Evolutionary conservation across 768 basidiomycete genomes (phyloP).

Genomic region (Favolaschia claudopus): DNA sequence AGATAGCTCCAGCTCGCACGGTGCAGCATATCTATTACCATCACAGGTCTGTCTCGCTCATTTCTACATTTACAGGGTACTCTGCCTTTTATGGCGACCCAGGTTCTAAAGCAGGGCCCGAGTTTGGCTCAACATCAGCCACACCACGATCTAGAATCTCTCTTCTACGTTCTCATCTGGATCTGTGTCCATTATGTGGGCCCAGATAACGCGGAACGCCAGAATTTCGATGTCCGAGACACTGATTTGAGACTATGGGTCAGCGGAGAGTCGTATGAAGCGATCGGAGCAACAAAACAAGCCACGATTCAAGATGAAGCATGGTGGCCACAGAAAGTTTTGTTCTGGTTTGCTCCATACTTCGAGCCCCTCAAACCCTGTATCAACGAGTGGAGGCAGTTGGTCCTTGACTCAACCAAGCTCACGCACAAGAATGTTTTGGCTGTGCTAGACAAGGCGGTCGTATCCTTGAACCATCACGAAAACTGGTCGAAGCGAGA

Average conservation of each 20-base stretch:
- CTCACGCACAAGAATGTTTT: not conserved
- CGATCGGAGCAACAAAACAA: not conserved
- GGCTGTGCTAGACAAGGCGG: not conserved
- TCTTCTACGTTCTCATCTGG: conserved; percentile 15
- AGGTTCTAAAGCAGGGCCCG: not conserved
- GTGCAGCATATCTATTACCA: not conserved
- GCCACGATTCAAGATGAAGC: not conserved
- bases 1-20: not conserved
- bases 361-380: conserved; percentile 10
- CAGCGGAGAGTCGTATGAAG: not conserved
- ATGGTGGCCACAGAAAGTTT: not conserved
- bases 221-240: conserved; percentile 7
- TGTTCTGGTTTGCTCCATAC: not conserved
- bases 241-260: not conserved
- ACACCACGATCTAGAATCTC: conserved; percentile 7
- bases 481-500: conserved; percentile 1
- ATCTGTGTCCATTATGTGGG: conserved; percentile 10
- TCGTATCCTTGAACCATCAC: not conserved
- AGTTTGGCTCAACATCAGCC: not conserved
- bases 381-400: not conserved
- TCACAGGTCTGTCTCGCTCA: not conserved
- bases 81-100: conserved; percentile 9
- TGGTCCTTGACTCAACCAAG: not conserved
- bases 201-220: conserved; percentile 1
- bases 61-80: conserved; percentile 10